Percentiles rank a stretch among this genome's conserved stretches.
Evolutionary conservation across 129 eudicot species (phyloP).

Genomic region (sunflower (Helianthus annuus)): DNA sequence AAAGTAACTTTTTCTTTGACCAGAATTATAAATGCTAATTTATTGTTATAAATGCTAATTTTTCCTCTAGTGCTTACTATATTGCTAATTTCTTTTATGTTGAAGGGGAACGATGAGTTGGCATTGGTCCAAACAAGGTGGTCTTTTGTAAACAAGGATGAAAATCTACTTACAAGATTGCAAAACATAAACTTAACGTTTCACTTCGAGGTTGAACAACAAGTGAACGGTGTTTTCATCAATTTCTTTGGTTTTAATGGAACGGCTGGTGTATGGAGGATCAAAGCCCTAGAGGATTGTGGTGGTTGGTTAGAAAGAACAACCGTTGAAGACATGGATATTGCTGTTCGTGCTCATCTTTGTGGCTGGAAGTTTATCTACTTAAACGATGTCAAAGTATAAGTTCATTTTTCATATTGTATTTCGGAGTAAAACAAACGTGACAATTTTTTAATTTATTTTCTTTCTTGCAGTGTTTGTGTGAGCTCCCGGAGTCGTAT

Average conservation of each 20-base stretch:
- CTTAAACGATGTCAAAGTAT: constrained; percentile 80
- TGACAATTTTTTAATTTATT: constrained; percentile 1
- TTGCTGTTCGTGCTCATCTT: constrained; percentile 94
- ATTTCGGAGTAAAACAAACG: neutral
- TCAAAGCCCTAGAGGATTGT: constrained; percentile 84
- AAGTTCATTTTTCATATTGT: neutral
- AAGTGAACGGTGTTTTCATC: constrained; percentile 82
- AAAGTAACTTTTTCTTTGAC: constrained; percentile 46
- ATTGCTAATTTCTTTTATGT: constrained; percentile 19
- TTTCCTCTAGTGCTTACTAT: constrained; percentile 10
- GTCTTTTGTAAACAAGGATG: constrained; percentile 91
- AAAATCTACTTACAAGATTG: constrained; percentile 83
- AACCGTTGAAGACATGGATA: constrained; percentile 90
- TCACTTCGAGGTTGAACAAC: constrained; percentile 96
- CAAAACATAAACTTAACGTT: constrained; percentile 80
- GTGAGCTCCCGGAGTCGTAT: constrained; percentile 85
- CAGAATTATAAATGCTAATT: neutral
- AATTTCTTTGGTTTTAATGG: constrained; percentile 92
- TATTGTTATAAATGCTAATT: neutral
- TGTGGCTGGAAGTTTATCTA: constrained; percentile 88
- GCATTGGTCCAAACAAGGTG: constrained; percentile 93
- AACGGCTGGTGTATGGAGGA: constrained; percentile 96
- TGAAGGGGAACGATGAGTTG: constrained; percentile 78
- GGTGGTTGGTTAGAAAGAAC: constrained; percentile 97
- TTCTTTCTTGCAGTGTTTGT: constrained; percentile 59